These are phyloP conservation scores for Epichloe bromicola DNA, from an alignment of 2,329 filamentous ascomycete genomes.

Conservation along the genomic window DNA sequence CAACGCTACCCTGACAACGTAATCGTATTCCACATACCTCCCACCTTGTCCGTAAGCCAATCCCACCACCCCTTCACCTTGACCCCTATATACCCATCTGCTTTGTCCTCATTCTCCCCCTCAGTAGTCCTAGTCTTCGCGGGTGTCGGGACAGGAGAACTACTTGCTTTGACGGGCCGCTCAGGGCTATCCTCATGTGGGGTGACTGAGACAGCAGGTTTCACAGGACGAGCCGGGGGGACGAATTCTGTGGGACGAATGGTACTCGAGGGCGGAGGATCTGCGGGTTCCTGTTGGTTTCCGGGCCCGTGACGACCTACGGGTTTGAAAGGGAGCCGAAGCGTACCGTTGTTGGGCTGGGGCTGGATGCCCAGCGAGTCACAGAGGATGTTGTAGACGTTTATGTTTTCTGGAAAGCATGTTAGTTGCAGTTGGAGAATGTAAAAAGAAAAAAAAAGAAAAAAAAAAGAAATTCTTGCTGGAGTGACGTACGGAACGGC, in stretches of 20 bases:
- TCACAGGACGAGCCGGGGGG: neutral
- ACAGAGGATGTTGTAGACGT: constrained; percentile 91
- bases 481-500: constrained; percentile 60
- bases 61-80: constrained; percentile 31
- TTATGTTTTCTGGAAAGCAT: constrained; percentile 59
- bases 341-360: constrained; percentile 74
- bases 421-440: constrained; percentile 12
- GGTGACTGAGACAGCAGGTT: neutral
- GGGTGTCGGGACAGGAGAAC: neutral
- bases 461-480: no score
- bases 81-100: constrained; percentile 14
- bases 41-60: constrained; percentile 37
- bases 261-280: constrained; percentile 24
- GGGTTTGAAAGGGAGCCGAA: constrained; percentile 56
- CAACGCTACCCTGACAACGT: constrained; percentile 11
- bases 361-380: constrained; percentile 68
- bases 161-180: constrained; percentile 1
- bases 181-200: neutral
- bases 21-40: constrained; percentile 33
- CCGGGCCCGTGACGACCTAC: constrained; percentile 47
- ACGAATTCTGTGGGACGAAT: constrained; percentile 1
- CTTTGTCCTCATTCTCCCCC: constrained; percentile 4
- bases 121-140: neutral
- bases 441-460: neutral
- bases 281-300: constrained; percentile 34